Conservation (phyloP, 305 asterid genomes). For the Solanum hybrid region DNA sequence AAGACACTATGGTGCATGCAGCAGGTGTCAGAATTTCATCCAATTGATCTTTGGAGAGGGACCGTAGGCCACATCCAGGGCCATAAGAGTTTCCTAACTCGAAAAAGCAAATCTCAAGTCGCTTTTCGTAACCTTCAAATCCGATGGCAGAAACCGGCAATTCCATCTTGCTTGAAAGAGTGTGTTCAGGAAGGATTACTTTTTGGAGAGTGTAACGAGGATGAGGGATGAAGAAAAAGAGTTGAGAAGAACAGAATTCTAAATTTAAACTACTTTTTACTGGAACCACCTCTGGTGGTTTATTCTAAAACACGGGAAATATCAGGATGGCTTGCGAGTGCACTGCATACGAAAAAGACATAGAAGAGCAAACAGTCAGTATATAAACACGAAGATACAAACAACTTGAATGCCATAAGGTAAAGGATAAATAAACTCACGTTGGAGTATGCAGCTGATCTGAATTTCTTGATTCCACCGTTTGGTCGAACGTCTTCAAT, state of each 20-base stretch:
- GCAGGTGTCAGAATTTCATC: slow-evolving; percentile 70
- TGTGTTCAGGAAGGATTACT: not conserved
- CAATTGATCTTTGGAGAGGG: slow-evolving; percentile 52
- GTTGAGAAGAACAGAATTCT: not conserved
- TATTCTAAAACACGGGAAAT: slow-evolving; percentile 10
- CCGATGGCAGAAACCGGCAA: slow-evolving; percentile 61
- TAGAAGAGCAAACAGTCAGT: not conserved
- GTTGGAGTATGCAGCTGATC: slow-evolving; percentile 98
- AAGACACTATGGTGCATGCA: slow-evolving; percentile 80
- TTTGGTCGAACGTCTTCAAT: slow-evolving; percentile 91
- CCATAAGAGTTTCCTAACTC: slow-evolving; percentile 47
- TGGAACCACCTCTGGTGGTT: slow-evolving; percentile 23
- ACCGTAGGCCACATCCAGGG: slow-evolving; percentile 52
- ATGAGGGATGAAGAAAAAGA: slow-evolving; percentile 27
- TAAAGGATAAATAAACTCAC: slow-evolving; percentile 27
- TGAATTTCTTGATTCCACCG: slow-evolving; percentile 95
- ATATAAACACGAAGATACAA: not conserved
- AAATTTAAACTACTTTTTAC: slow-evolving; percentile 13
- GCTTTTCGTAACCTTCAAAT: slow-evolving; percentile 81
- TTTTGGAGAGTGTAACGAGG: slow-evolving; percentile 15
- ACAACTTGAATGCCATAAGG: not conserved
- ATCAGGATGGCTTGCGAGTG: slow-evolving; percentile 88
- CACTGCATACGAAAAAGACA: slow-evolving; percentile 40
- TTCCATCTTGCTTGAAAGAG: slow-evolving; percentile 35
- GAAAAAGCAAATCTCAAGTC: slow-evolving; percentile 66